Base-by-base conservation (phyloP, 306 rosid species). In the apple (Malus domestica) region DNA sequence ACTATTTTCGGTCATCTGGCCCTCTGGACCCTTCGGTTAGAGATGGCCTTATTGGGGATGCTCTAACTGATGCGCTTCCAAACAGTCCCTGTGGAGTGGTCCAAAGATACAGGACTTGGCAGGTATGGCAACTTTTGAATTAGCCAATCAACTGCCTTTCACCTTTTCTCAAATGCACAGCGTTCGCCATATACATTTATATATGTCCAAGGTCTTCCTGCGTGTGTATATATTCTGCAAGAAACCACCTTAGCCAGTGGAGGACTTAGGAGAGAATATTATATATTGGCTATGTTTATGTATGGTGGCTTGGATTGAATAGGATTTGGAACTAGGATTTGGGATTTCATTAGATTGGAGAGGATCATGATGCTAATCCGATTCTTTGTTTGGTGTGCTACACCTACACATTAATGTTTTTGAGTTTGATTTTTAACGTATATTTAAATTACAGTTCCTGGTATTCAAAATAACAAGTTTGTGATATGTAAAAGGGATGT, bases 41-140 rank as follows among this genome's bases (percentile, higher is more conserved):
- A 25, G 25, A 25, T 25, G 25, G 25, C 25, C 25, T 25, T 25
- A 25, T 25, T 25, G 25, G 25, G 25, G 25, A 25, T 25, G 25
- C 25, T 25, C 25, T 30, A 45, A 67, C 67, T 59, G 67, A 80
- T 74, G 75, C 35, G 58, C 68, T 59, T 76, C 27, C 27, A 74
- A 74, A 35, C 42, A 35, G 42, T 35, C 79, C 62, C 59, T 68
- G 72, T 59, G 35, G 30, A 4, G 76, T 80, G 83, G 83, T 80
- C 83, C 83, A 59, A 59, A 29, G 57, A 71, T 70, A 67, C 32
- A 32, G 59, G 12, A 60, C 38, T 45, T 60, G 75, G 74, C 71
- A 73, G 75, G 74, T 67, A 65, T 66, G 57, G 22, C n/a, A 55
- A 57, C 8, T 58, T 35, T 58, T 55, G 76, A 23, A 8, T 35